Base-by-base conservation (phyloP, 192 early-diverging fungal genomes). In the Backusella psychrophila region DNA sequence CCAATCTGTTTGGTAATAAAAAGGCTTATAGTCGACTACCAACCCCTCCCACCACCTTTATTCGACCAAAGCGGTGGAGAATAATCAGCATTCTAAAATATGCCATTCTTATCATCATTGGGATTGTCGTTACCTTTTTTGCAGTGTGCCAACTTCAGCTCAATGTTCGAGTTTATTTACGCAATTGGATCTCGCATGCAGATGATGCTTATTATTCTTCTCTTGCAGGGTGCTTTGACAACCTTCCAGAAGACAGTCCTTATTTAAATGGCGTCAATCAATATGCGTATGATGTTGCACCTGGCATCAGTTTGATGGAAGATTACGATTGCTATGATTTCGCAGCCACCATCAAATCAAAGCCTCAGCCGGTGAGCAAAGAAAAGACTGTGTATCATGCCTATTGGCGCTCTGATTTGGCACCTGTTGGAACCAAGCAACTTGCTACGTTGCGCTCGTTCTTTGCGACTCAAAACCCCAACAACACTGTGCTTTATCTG, bases 291-390 rank as follows among this genome's bases (percentile, higher is more conserved):
- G 77, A 82, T 29, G 46, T 85, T 29, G 31, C 79, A 34, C 79
- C 84, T 0, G 77, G 79, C 23, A 73, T 81, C 17, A 67, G 78
- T 33, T 33, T 85, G 11, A 69, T 75, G 66, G 74, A 83, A n/a
- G 84, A 76, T 46, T 83, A 72, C 38, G 84, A 85, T 74, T 85
- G 84, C 46, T 85, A 81, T 71, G 84, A 85, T 67, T 85, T 81
- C 67, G 81, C 84, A 12, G 70, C 72, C 2, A 78, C 77, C 5
- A 78, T 85, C 15, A 49, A 33, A 34, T 35, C 68, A 69, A 69
- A 69, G n/a, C 36, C 68, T 3, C 78, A 81, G 21, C 77, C 81
- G 23, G 29, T 59, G 0, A 39, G 15, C 35, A 39, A 69, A 31
- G 74, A 79, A 41, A 52, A 71, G 7, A 80, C 46, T 0, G 79